These are phyloP conservation scores for Alternaria brassicicola DNA, from an alignment of 2,329 filamentous ascomycete genomes.

Conservation along the genomic window DNA sequence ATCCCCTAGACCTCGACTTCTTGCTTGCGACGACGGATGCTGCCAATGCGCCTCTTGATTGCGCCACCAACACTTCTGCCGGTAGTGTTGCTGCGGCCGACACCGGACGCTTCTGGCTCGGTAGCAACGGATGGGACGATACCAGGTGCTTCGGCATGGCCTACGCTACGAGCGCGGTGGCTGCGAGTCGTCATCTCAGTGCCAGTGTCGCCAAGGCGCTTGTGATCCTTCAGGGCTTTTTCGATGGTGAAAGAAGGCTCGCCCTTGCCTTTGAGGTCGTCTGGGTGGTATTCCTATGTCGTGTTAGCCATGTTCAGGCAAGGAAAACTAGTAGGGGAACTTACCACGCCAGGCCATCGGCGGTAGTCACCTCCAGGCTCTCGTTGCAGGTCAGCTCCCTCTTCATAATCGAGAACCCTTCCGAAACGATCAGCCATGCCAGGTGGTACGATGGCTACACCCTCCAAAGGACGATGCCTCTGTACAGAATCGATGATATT, in stretches of 20 bases:
- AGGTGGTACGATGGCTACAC: constrained; percentile 76
- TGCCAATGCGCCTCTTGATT: constrained; percentile 57
- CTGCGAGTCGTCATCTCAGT: constrained; percentile 53
- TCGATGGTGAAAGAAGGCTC: constrained; percentile 77
- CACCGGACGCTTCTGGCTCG: constrained; percentile 34
- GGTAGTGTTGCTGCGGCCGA: constrained; percentile 45
- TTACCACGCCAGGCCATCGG: constrained; percentile 74
- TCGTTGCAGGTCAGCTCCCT: constrained; percentile 85
- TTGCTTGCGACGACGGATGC: constrained; percentile 49
- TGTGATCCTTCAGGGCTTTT: constrained; percentile 67
- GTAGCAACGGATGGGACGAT: constrained; percentile 34
- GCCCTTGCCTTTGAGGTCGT: constrained; percentile 82
- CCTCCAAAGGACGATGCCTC: constrained; percentile 79
- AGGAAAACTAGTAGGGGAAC: constrained; percentile 44
- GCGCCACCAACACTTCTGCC: constrained; percentile 47
- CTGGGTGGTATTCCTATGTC: constrained; percentile 66
- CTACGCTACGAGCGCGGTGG: constrained; percentile 46
- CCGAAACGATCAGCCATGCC: constrained; percentile 73
- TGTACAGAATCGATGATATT: constrained; percentile 75
- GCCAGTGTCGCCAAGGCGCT: constrained; percentile 49
- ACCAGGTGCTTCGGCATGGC: constrained; percentile 36
- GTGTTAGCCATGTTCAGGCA: constrained; percentile 11
- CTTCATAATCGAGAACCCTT: constrained; percentile 75
- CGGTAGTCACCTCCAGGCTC: constrained; percentile 82
- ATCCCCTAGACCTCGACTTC: constrained; percentile 30